These are phyloP conservation scores for Fusarium sp. DNA, from an alignment of 2,329 filamentous ascomycete genomes.

Conservation along the genomic window DNA sequence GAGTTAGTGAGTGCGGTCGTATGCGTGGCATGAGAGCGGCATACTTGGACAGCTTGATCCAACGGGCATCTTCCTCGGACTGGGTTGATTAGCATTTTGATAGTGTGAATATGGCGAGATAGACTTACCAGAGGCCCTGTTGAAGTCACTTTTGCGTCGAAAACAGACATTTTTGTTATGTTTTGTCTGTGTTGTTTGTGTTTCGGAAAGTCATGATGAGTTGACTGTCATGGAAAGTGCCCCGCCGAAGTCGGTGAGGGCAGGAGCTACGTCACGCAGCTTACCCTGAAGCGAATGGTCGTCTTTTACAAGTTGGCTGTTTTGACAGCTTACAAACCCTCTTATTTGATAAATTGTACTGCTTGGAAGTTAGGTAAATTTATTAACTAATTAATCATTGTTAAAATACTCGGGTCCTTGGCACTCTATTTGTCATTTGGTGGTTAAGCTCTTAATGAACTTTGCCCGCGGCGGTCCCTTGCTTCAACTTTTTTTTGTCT, in stretches of 20 bases:
- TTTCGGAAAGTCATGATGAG: slow-evolving; percentile 21
- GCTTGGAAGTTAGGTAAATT: no score
- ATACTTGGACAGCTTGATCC: slow-evolving; percentile 73
- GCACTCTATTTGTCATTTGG: no score
- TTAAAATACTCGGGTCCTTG: no score
- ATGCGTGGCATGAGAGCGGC: neutral
- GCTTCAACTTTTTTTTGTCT: no score
- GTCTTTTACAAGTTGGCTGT: no score
- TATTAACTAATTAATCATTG: no score
- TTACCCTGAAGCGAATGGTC: slow-evolving; percentile 34
- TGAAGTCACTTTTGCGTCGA: slow-evolving; percentile 61
- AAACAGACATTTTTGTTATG: slow-evolving; percentile 58
- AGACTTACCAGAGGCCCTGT: slow-evolving; percentile 62
- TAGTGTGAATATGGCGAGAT: rapidly evolving
- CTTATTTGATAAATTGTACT: no score
- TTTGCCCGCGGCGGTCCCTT: no score
- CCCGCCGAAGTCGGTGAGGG: slow-evolving; percentile 42
- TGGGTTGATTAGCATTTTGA: slow-evolving; percentile 46
- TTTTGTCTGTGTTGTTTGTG: slow-evolving; percentile 7
- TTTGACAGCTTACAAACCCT: no score
- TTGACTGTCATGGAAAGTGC: slow-evolving; percentile 3
- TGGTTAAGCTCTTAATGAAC: no score
- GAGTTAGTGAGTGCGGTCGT: slow-evolving; percentile 6
- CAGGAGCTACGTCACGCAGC: slow-evolving; percentile 23
- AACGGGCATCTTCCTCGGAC: slow-evolving; percentile 68